These are phyloP conservation scores for Trichoderma endophyticum DNA, from an alignment of 2,329 filamentous ascomycete genomes.

Conservation along the genomic window DNA sequence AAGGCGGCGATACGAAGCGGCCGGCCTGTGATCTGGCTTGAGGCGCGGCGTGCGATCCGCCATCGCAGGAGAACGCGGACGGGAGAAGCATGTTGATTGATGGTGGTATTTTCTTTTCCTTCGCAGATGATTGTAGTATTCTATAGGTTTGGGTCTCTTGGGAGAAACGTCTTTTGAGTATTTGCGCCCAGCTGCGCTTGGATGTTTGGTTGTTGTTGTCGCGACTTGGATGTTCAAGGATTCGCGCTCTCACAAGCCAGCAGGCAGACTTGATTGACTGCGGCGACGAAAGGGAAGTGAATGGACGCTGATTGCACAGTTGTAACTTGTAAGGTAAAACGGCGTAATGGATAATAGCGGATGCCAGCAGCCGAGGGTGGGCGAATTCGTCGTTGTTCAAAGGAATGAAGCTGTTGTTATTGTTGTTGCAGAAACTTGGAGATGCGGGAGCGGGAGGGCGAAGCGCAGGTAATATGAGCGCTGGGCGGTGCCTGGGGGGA, in stretches of 20 bases:
- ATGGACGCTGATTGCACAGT: background rate
- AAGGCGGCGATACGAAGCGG: conserved; percentile 58
- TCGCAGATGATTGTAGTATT: background rate
- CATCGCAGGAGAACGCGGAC: conserved; percentile 57
- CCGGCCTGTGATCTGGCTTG: conserved; percentile 34
- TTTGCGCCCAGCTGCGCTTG: background rate
- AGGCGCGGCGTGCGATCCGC: conserved; percentile 40
- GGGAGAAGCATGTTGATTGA: conserved; percentile 53
- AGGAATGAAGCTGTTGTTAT: background rate
- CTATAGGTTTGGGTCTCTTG: background rate
- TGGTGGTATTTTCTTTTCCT: background rate
- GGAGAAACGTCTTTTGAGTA: background rate
- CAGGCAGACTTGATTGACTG: background rate
- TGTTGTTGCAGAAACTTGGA: conserved; percentile 9
- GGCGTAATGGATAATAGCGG: background rate
- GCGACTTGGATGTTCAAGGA: background rate
- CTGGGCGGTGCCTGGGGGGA: conserved; percentile 5
- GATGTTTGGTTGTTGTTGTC: background rate
- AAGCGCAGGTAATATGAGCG: conserved; percentile 8
- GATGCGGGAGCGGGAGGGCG: conserved; percentile 5
- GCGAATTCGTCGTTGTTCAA: background rate
- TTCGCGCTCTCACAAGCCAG: background rate
- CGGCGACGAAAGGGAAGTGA: background rate
- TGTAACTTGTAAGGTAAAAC: background rate
- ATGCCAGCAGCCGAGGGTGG: background rate